Evolutionary conservation across 371 early-diverging fungal genomes (phyloP).

Genomic region (Apophysomyces elegans): DNA sequence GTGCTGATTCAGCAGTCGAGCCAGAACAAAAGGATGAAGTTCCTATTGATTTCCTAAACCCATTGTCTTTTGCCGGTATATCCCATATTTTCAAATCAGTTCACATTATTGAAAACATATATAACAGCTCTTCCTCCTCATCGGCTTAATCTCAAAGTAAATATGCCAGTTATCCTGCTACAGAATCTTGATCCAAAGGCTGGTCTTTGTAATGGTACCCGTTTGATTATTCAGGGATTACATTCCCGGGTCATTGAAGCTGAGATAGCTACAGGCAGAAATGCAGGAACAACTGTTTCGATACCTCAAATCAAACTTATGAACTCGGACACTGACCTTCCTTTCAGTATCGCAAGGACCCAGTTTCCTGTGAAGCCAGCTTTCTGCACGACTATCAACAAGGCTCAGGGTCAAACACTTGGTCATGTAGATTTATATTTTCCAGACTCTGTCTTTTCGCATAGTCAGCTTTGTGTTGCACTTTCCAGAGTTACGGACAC

Average conservation of each 20-base stretch:
- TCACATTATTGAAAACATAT: no score
- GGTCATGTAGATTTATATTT: slow-evolving; percentile 20
- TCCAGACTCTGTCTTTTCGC: slow-evolving; percentile 11
- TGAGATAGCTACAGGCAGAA: slow-evolving; percentile 1
- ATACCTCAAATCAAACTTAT: background rate
- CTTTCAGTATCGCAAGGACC: slow-evolving; percentile 1
- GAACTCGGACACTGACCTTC: background rate
- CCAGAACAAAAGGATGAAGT: no score
- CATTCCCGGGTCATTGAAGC: background rate
- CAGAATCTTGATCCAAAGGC: background rate
- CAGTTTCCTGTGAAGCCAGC: slow-evolving; percentile 30
- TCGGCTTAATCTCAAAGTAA: no score
- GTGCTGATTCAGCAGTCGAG: slow-evolving; percentile 28
- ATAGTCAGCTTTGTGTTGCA: slow-evolving; percentile 21
- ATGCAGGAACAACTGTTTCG: background rate
- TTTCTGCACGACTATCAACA: slow-evolving; percentile 36
- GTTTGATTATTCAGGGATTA: slow-evolving; percentile 16
- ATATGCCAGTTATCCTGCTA: no score
- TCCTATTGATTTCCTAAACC: no score
- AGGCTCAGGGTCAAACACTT: slow-evolving; percentile 31
- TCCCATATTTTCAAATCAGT: no score
- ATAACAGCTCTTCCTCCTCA: no score
- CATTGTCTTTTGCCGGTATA: no score
- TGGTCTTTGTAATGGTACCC: slow-evolving; percentile 33
- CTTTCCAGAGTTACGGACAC: slow-evolving; percentile 1